Conservation (phyloP, 768 basidiomycete genomes). For the Boletus insuetus region DNA sequence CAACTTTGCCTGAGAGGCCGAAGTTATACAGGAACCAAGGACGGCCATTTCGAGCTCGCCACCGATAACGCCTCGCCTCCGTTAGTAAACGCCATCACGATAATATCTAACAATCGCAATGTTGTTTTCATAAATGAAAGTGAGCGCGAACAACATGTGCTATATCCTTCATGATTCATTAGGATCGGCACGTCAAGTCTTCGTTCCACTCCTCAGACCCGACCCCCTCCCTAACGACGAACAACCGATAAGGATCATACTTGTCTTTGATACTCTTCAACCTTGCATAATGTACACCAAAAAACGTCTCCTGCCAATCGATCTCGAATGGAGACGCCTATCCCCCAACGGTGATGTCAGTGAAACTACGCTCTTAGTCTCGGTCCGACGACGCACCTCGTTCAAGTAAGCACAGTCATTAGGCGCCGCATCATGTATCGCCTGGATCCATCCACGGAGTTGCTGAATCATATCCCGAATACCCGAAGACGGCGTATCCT, state of each 20-base stretch:
- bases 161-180: background rate
- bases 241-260: constrained; percentile 10
- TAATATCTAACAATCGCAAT: too few species aligned
- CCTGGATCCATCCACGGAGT: constrained; percentile 5
- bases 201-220: constrained; percentile 27
- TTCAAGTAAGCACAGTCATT: constrained; percentile 9
- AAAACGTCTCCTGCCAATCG: constrained; percentile 41
- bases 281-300: constrained; percentile 41
- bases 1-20: too few species aligned
- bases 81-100: too few species aligned
- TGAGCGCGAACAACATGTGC: too few species aligned
- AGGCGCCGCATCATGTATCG: constrained; percentile 20
- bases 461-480: constrained; percentile 15
- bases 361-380: too few species aligned
- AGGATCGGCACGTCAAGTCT: constrained; percentile 6
- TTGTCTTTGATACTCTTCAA: constrained; percentile 41
- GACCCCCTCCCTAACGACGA: constrained; percentile 8
- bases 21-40: too few species aligned
- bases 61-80: too few species aligned
- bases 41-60: too few species aligned
- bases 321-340: constrained; percentile 44
- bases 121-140: too few species aligned
- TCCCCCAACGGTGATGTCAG: too few species aligned
- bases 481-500: constrained; percentile 10
- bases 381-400: background rate